These are phyloP conservation scores for Ogataea pini DNA, from an alignment of 805 yeast species.

Conservation along the genomic window DNA sequence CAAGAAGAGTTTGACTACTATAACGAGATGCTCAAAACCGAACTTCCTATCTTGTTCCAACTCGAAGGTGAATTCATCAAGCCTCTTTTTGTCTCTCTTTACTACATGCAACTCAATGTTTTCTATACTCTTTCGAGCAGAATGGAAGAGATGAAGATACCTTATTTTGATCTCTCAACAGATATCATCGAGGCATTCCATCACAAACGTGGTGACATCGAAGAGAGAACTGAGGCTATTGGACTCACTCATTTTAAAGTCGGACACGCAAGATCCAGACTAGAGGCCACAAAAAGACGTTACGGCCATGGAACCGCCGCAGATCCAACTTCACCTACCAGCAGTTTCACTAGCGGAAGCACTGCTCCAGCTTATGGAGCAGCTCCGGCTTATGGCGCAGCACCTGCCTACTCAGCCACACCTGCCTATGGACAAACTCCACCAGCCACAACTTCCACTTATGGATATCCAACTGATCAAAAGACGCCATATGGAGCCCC, in stretches of 20 bases:
- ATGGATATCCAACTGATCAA: conserved; percentile 27
- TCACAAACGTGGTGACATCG: conserved; percentile 85
- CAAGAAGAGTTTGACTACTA: conserved; percentile 95
- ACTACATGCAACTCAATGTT: conserved; percentile 96
- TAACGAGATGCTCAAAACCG: conserved; percentile 90
- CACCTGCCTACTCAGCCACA: conserved; percentile 39
- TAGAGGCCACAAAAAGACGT: conserved; percentile 80
- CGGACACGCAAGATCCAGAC: conserved; percentile 82
- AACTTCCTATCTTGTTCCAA: conserved; percentile 82
- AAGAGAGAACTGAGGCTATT: conserved; percentile 84
- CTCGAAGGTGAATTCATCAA: conserved; percentile 90
- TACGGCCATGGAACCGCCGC: conserved; percentile 50
- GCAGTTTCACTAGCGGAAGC: conserved; percentile 8
- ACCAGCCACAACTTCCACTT: conserved; percentile 27
- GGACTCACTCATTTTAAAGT: conserved; percentile 89
- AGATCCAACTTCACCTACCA: conserved; percentile 34
- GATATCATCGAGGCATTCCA: conserved; percentile 82
- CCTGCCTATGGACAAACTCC: conserved; percentile 33
- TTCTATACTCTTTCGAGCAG: conserved; percentile 88
- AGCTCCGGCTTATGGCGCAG: conserved; percentile 16
- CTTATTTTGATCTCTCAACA: conserved; percentile 84
- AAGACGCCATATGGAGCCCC: conserved; percentile 28
- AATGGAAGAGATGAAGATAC: conserved; percentile 96
- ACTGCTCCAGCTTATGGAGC: conserved; percentile 32
- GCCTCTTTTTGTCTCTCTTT: conserved; percentile 91